These are phyloP conservation scores for Butyriboletus loyo DNA, from an alignment of 768 basidiomycete genomes.

Conservation along the genomic window DNA sequence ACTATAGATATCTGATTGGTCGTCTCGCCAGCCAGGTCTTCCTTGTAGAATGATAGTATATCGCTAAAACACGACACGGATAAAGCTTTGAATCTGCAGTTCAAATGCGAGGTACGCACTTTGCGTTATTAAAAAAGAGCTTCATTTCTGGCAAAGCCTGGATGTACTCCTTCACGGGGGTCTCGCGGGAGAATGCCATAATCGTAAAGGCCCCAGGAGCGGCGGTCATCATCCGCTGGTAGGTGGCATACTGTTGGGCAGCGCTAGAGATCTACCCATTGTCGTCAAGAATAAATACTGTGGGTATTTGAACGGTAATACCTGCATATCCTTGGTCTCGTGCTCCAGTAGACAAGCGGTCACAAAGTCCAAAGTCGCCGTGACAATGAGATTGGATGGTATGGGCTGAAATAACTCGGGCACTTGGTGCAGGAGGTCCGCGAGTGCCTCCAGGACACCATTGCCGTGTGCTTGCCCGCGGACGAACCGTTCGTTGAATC, in stretches of 20 bases:
- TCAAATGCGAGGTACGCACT: constrained; percentile 26
- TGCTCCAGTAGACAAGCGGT: constrained; percentile 31
- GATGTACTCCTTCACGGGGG: constrained; percentile 30
- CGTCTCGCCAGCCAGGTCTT: constrained; percentile 32
- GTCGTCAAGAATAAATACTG: background rate
- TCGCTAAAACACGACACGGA: constrained; percentile 24
- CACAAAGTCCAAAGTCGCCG: constrained; percentile 33
- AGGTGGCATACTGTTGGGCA: constrained; percentile 19
- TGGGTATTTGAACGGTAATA: background rate
- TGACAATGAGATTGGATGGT: constrained; percentile 32
- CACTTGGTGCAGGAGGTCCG: constrained; percentile 25
- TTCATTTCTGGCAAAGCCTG: constrained; percentile 35
- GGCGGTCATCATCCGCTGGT: constrained; percentile 22
- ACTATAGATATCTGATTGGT: constrained; percentile 33
- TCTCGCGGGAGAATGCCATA: constrained; percentile 31
- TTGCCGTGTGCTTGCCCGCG: constrained; percentile 25
- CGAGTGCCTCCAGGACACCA: constrained; percentile 30
- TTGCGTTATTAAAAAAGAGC: constrained; percentile 27
- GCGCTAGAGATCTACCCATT: constrained; percentile 4
- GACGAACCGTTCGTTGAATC: constrained; percentile 33
- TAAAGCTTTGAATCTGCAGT: background rate
- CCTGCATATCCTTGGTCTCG: constrained; percentile 24
- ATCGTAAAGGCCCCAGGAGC: constrained; percentile 30
- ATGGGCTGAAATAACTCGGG: constrained; percentile 24
- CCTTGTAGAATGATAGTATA: constrained; percentile 37